A percentile compares a stretch with the other conserved stretches of the same genome.
Evolutionary conservation across 2,329 filamentous ascomycete species (phyloP).

Genomic region (Pseudopyricularia cyperi): DNA sequence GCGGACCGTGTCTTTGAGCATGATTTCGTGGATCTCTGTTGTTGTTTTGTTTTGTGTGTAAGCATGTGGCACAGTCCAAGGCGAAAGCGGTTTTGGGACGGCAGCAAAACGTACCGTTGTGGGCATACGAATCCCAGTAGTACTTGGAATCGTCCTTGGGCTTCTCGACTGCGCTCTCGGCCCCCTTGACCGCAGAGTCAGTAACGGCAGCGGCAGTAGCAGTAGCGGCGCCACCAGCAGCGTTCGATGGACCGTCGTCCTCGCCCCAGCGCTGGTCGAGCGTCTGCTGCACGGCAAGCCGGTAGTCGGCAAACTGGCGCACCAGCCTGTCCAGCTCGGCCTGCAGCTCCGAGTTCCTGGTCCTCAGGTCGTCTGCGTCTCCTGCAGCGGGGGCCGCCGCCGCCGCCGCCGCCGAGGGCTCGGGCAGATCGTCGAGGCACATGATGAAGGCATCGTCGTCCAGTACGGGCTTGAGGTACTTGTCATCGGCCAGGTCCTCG

Average conservation of each 20-base stretch:
- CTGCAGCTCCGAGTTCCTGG: slow-evolving; percentile 43
- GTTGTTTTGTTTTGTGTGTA: neutral
- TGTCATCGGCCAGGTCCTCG: slow-evolving; percentile 59
- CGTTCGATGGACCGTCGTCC: slow-evolving; percentile 25
- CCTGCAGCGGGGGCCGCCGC: slow-evolving; percentile 9
- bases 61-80: neutral
- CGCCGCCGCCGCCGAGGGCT: slow-evolving; percentile 18
- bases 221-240: slow-evolving; percentile 8
- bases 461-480: slow-evolving; percentile 70
- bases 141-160: slow-evolving; percentile 26
- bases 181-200: slow-evolving; percentile 6
- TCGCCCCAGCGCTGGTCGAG: slow-evolving; percentile 52
- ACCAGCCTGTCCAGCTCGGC: slow-evolving; percentile 46
- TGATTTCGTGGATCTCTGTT: slow-evolving; percentile 84
- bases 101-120: slow-evolving; percentile 34
- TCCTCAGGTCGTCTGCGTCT: slow-evolving; percentile 23
- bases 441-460: slow-evolving; percentile 86
- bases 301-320: slow-evolving; percentile 52
- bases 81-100: neutral
- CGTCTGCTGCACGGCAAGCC: slow-evolving; percentile 51
- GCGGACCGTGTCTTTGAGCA: slow-evolving; percentile 81
- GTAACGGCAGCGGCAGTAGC: slow-evolving; percentile 5
- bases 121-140: slow-evolving; percentile 50
- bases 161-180: slow-evolving; percentile 4
- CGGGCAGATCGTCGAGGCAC: slow-evolving; percentile 65